Evolutionary conservation across 2,329 filamentous ascomycete genomes (phyloP).

Genomic region (Fusarium sp.): DNA sequence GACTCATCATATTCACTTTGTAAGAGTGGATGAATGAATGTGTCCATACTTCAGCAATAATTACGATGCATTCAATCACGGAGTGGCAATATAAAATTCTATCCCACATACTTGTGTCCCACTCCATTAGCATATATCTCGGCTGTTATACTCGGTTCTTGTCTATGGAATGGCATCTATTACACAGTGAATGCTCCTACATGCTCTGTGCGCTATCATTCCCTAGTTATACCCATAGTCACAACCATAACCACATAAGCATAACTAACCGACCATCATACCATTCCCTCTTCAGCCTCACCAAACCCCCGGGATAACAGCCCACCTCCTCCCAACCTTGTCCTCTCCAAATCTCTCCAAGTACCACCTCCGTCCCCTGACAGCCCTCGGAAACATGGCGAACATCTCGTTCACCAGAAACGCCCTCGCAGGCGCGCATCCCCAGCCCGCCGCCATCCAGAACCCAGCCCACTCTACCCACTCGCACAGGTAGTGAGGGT

Average conservation of each 20-base stretch:
- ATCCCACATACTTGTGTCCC: not conserved
- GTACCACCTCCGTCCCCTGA: slow-evolving; percentile 87
- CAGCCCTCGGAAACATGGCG: slow-evolving; percentile 88
- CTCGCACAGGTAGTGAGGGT: slow-evolving; percentile 94
- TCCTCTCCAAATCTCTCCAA: slow-evolving; percentile 85
- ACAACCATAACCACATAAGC: not conserved
- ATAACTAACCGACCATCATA: not conserved
- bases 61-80: not conserved
- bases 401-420: slow-evolving; percentile 88
- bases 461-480: slow-evolving; percentile 97
- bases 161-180: not conserved
- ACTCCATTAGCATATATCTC: not conserved
- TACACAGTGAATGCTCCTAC: not conserved
- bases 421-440: slow-evolving; percentile 76
- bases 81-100: not conserved
- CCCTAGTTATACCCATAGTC: not conserved
- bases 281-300: slow-evolving; percentile 49
- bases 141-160: slow-evolving; percentile 23
- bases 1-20: not conserved
- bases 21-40: not conserved
- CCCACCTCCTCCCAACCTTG: slow-evolving; percentile 77
- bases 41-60: not conserved
- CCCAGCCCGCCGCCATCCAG: slow-evolving; percentile 75
- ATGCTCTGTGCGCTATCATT: not conserved
- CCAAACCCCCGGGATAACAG: slow-evolving; percentile 67